These are phyloP conservation scores for Angomonas deanei DNA, from an alignment of 208 protist genomes.

Conservation along the genomic window DNA sequence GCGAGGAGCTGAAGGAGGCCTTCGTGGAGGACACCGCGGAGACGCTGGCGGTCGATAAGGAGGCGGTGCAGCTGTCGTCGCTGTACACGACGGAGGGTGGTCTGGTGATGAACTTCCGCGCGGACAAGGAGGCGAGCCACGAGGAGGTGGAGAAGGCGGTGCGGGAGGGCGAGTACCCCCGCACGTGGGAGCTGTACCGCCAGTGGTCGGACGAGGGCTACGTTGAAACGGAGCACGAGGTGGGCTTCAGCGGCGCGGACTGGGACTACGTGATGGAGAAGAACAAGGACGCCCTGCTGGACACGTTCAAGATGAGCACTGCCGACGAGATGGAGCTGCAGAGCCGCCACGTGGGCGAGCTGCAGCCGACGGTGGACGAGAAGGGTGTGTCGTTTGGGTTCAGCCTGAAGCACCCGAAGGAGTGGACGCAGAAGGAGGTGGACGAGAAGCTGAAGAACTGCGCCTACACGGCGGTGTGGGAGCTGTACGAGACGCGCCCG, in stretches of 20 bases:
- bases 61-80: slow-evolving; percentile 14
- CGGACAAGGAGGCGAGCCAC: slow-evolving; percentile 20
- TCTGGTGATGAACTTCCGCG: slow-evolving; percentile 32
- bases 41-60: slow-evolving; percentile 5
- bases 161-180: slow-evolving; percentile 12
- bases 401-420: slow-evolving; percentile 7
- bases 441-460: slow-evolving; percentile 23
- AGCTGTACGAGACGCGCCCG: slow-evolving; percentile 25
- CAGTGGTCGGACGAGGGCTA: slow-evolving; percentile 12
- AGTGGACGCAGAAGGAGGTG: slow-evolving; percentile 13
- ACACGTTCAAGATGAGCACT: slow-evolving; percentile 17
- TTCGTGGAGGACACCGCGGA: slow-evolving; percentile 26
- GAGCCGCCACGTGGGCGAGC: slow-evolving; percentile 12
- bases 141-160: slow-evolving; percentile 17
- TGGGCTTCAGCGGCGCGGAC: slow-evolving; percentile 47
- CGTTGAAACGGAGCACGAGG: slow-evolving; percentile 13
- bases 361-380: slow-evolving; percentile 11
- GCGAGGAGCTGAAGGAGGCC: slow-evolving; percentile 12
- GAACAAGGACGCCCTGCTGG: slow-evolving; percentile 10
- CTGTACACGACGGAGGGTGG: slow-evolving; percentile 26
- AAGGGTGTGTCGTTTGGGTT: slow-evolving; percentile 14
- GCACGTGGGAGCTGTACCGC: slow-evolving; percentile 17
- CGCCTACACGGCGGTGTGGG: slow-evolving; percentile 35
- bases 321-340: slow-evolving; percentile 13
- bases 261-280: slow-evolving; percentile 24